Base-by-base conservation (phyloP, 768 basidiomycete genomes). In the Mycena filopes region DNA sequence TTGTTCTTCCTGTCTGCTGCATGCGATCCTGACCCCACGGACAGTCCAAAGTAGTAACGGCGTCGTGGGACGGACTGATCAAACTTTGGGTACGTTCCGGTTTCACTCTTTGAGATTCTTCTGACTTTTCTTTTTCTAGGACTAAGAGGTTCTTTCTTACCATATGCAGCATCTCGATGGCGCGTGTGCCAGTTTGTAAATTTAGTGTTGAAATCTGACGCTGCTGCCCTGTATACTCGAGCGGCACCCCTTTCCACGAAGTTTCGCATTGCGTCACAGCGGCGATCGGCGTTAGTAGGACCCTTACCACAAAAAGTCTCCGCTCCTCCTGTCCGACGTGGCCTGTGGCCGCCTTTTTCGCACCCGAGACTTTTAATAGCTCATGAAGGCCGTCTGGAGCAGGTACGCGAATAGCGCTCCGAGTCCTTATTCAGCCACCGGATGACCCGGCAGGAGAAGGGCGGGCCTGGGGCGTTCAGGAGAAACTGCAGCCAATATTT, bases 31-130 rank as follows among this genome's bases (percentile, higher is more conserved):
- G 68, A 72, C 68, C 54, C 63, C 64, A 63, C 56, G 50, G 67
- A 38, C 72, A 98, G 97, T 97, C 94, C 25, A 99, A 99, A 82
- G 89, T 99, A 9, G 87, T 99, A 56, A 99, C 98, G 4, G 96
- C 93, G 11, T 95, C 94, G 48, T 99, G 97, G 97, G 98, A 99
- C 75, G 96, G 96, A 15, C 81, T 96, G 69, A 98, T 99, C 78
- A 99, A 99, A 80, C 84, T 99, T 76, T 99, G 96, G 96, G 95
- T 94, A 75, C 70, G 91, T 84, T 23, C 48, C 25, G 55, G 56
- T 53, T 42, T 20, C 36, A 28, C 53, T 46, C 48, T 63, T 48
- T 29, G 65, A 59, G 25, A 45, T 65, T 62, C 47, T 47, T 40
- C 65, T 67, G 63, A 53, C 55, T 12, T 41, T 45, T n/a, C n/a